phyloP scores from a whole-genome alignment of 2,329 filamentous ascomycete genomes.

The Ophiostoma sp. region DNA sequence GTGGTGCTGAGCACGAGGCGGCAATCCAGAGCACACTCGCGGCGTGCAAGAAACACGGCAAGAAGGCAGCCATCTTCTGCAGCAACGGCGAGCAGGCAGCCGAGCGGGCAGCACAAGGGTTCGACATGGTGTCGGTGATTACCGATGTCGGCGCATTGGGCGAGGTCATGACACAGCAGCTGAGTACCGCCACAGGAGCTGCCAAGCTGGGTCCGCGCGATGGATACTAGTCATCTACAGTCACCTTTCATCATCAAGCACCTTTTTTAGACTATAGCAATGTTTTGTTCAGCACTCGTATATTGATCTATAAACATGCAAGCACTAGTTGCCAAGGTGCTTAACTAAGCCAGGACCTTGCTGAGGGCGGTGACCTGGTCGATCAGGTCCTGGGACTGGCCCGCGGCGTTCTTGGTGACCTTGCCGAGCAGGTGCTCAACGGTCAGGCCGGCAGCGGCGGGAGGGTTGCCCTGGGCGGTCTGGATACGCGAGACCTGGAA shows the following conservation, averaged over 20 bases:
- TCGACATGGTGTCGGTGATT: slow-evolving; percentile 38
- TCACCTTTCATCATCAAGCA: background rate
- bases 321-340: background rate
- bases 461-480: slow-evolving; percentile 53
- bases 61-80: slow-evolving; percentile 40
- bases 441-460: slow-evolving; percentile 45
- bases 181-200: slow-evolving; percentile 32
- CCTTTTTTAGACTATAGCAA: background rate
- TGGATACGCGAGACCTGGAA: slow-evolving; percentile 55
- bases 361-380: slow-evolving; percentile 48
- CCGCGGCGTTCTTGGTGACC: slow-evolving; percentile 50
- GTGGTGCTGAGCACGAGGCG: slow-evolving; percentile 36
- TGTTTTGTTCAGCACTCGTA: slow-evolving; percentile 3
- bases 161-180: slow-evolving; percentile 33
- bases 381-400: slow-evolving; percentile 44
- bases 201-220: background rate
- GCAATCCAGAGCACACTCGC: slow-evolving; percentile 35
- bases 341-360: slow-evolving; percentile 24
- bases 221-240: slow-evolving; percentile 2
- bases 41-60: slow-evolving; percentile 35
- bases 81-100: slow-evolving; percentile 35
- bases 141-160: slow-evolving; percentile 36
- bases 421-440: slow-evolving; percentile 54
- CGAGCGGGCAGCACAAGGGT: slow-evolving; percentile 34
- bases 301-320: background rate